phyloP scores from a whole-genome alignment of 305 asterid genomes.

The Fraxinus albicans region DNA sequence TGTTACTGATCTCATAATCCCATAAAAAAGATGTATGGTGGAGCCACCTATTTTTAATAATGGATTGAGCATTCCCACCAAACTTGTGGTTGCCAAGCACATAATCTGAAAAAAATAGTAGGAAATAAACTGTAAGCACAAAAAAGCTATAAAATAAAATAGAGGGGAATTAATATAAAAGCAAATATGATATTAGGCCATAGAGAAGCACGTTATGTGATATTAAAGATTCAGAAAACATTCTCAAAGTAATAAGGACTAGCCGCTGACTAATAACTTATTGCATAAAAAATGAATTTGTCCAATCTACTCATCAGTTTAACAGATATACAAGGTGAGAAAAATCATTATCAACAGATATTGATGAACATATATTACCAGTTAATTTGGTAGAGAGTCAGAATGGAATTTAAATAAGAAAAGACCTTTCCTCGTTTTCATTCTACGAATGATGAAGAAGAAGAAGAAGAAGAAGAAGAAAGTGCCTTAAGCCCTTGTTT shows the following conservation, averaged over 20 bases:
- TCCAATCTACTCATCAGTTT: neutral
- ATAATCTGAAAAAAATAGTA: slow-evolving; percentile 52
- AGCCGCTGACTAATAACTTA: neutral
- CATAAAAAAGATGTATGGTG: slow-evolving; percentile 93
- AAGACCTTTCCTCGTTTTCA: neutral
- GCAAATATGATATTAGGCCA: neutral
- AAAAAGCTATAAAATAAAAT: neutral
- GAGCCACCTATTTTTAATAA: slow-evolving; percentile 80
- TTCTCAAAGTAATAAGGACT: neutral
- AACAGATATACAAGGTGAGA: neutral
- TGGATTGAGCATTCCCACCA: slow-evolving; percentile 98
- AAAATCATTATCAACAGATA: neutral
- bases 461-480: neutral
- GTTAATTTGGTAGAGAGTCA: neutral
- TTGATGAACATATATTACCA: neutral
- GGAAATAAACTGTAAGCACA: neutral
- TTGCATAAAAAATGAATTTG: neutral
- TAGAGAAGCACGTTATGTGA: neutral
- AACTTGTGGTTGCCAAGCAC: slow-evolving; percentile 75
- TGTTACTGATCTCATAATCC: slow-evolving; percentile 72
- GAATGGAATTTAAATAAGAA: neutral
- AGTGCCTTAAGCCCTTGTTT: neutral
- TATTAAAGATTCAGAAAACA: neutral
- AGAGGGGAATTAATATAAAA: neutral
- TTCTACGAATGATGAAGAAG: neutral